Base-by-base conservation (phyloP, 345 rosid genomes). In the Rhodamnia rubescens region DNA sequence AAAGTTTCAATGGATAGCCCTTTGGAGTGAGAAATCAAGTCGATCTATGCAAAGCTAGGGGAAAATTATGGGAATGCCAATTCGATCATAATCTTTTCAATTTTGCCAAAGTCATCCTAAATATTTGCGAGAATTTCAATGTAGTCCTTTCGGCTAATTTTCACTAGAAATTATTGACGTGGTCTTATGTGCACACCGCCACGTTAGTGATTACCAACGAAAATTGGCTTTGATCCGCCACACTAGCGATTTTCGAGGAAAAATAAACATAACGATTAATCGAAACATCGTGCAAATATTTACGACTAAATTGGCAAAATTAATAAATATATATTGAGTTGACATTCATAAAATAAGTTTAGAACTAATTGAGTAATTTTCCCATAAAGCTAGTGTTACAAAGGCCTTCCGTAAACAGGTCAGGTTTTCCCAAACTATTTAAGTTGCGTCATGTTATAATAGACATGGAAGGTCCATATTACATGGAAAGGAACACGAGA, bases 41-140 rank as follows among this genome's bases (percentile, higher is more conserved):
- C 3, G 4, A 7, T 5, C 8, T 29, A 0, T 7, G 5, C 11
- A 29, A 59, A 27, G 74, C 14, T n/a, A 14, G 5, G 18, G 11
- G 42, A 4, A 16, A 64, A 64, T 29, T 29, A 5, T 29, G 7
- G 0, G 3, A 29, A 15, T 15, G 6, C 1, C 7, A 16, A 53
- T 53, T 53, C 20, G 20, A 2, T 53, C 2, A 1, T 53, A 15
- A 14, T 4, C 54, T 15, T 53, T 53, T 14, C 18, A 14, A 53
- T 53, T 53, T 53, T 53, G 7, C 7, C 21, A 53, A 53, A 15
- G 15, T 53, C 54, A 0, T 53, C 6, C 7, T 5, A 53, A 53
- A 53, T 1, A 14, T 5, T 14, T 15, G 2, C 7, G 7, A 0
- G 54, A 53, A 53, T 53, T 53, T 0, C 5, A 53, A 53, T 53